Evolutionary conservation across 2,329 filamentous ascomycete genomes (phyloP), one percentile per base, ranked within the genome.

Genomic region (Pseudogymnoascus sp.): DNA sequence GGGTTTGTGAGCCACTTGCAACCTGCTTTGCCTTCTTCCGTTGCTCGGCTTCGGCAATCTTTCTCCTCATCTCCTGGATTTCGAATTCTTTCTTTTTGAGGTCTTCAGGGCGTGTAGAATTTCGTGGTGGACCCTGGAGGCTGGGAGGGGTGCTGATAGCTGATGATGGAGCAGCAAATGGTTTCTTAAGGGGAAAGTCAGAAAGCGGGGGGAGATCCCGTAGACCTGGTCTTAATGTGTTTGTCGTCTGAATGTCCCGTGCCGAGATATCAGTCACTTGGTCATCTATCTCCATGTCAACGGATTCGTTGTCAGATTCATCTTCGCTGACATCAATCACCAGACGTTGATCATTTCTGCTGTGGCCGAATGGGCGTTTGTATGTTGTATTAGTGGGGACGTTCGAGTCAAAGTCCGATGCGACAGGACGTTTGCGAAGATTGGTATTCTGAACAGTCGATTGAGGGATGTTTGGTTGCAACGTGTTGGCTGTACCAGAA

Each of bases 321-420:
- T 71, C 84, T 29, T 96, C 92, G 70, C 90, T 96, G 39, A 95
- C 87, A 66, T 95, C 84, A 66, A 96, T 96, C 39, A 96, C 83
- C 60, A 96, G 82, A 2, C 81, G 81, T 58, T 85, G 79, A 24
- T 86, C 79, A 59, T 81, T 76, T 24, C 79, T 78, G 54, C 77
- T 78, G 47, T 86, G 83, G 10, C 82, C 83, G 67, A 87, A 86
- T 3, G 84, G 81, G 58, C 86, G 84, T 67, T 89, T 73, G 62
- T 66, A 68, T 7, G 66, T 62, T 2, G 60, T 36, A 29, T 60
- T 60, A 1, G 73, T 68, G 11, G 74, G 70, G 0, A 77, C 74
- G 17, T 78, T 76, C n/a, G 84, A 81, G 63, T 89, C 84, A 65
- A 89, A 86, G 69, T 92, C 88, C 4, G 87, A 82, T 10, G 89